Percentiles rank a stretch among this genome's conserved stretches.
phyloP scores from a whole-genome alignment of 306 rosid genomes.

The Lathyrus oleraceus region DNA sequence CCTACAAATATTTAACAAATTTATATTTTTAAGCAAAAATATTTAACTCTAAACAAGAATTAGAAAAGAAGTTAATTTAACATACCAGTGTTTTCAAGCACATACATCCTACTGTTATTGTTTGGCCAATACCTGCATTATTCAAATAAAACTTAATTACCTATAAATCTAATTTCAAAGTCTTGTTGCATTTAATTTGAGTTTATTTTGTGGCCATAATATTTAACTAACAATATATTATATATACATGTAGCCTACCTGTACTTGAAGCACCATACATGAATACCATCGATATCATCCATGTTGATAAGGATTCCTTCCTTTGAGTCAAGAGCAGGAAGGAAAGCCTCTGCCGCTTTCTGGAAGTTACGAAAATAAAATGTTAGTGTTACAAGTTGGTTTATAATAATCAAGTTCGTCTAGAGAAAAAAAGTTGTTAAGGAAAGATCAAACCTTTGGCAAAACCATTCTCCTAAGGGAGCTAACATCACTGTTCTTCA shows the following conservation, averaged over 20 bases:
- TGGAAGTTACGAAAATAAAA: slow-evolving; percentile 26
- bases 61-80: neutral
- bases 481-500: slow-evolving; percentile 90
- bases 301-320: slow-evolving; percentile 77
- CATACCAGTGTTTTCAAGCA: slow-evolving; percentile 95
- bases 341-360: slow-evolving; percentile 91
- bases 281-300: slow-evolving; percentile 89
- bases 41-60: neutral
- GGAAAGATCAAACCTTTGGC: slow-evolving; percentile 67
- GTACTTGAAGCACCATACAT: slow-evolving; percentile 92
- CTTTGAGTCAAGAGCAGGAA: slow-evolving; percentile 80
- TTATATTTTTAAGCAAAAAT: neutral
- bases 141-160: slow-evolving; percentile 6
- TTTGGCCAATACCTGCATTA: slow-evolving; percentile 91
- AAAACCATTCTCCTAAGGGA: slow-evolving; percentile 89
- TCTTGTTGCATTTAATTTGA: neutral
- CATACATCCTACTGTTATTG: slow-evolving; percentile 95
- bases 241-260: slow-evolving; percentile 48
- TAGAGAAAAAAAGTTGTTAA: neutral
- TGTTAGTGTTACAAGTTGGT: too few relatives aligned
- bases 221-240: neutral
- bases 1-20: slow-evolving; percentile 48
- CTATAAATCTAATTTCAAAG: neutral
- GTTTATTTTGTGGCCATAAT: neutral
- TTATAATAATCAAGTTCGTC: too few relatives aligned